These are phyloP conservation scores for Echium plantagineum DNA, from an alignment of 257 asterid species.

Conservation along the genomic window DNA sequence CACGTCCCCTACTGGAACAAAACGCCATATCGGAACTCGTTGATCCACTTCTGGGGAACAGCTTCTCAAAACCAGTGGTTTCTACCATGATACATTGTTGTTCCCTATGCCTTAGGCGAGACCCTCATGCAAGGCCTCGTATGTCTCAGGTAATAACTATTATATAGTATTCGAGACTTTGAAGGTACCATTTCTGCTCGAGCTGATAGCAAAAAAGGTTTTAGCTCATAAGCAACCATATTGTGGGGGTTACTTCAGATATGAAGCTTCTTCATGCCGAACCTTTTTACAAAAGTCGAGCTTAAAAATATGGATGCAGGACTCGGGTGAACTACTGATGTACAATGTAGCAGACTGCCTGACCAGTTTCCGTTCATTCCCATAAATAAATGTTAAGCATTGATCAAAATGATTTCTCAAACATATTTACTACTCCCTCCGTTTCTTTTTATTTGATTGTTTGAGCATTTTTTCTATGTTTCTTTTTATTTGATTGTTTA, in stretches of 20 bases:
- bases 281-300: background rate
- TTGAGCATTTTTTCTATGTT: no score
- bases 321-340: background rate
- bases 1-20: slow-evolving; percentile 61
- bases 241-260: background rate
- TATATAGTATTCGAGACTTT: background rate
- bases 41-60: slow-evolving; percentile 42
- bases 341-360: background rate
- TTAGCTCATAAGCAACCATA: background rate
- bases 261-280: background rate
- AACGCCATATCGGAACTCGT: slow-evolving; percentile 29
- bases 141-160: slow-evolving; percentile 66
- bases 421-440: no score
- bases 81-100: slow-evolving; percentile 53
- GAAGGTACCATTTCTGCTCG: background rate
- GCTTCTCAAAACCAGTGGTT: slow-evolving; percentile 50
- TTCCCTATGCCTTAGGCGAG: slow-evolving; percentile 48
- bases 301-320: background rate
- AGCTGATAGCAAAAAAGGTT: slow-evolving; percentile 1
- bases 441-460: no score
- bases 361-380: background rate
- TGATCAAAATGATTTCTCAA: no score
- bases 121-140: slow-evolving; percentile 66
- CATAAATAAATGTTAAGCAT: no score
- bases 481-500: no score